Conservation (phyloP, 75 land plant species). For the Chamaecyparis obtusa region DNA sequence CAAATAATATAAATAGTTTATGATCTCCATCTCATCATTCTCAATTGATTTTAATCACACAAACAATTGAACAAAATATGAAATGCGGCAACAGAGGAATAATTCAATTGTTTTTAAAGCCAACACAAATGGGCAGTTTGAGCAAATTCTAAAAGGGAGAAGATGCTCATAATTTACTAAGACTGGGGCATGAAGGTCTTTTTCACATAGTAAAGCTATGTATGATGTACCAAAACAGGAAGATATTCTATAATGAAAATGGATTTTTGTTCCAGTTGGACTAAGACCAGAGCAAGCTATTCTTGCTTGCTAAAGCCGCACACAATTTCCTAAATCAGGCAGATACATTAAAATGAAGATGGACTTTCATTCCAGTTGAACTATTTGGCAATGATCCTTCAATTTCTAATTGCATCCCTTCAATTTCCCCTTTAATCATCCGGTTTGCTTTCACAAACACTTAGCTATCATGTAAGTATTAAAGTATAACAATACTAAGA, state of each 20-base stretch:
- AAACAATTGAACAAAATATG: neutral
- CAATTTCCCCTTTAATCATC: neutral
- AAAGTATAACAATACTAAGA: neutral
- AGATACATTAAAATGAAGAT: neutral
- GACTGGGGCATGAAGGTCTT: neutral
- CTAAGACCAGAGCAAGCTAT: neutral
- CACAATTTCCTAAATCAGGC: neutral
- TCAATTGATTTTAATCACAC: neutral
- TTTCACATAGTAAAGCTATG: neutral
- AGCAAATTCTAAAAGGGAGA: neutral
- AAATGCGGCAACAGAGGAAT: neutral
- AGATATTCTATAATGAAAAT: neutral
- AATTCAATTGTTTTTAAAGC: neutral
- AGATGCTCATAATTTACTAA: neutral
- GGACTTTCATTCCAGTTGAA: neutral
- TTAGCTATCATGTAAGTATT: neutral
- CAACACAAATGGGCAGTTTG: neutral
- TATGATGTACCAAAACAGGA: neutral
- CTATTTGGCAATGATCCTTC: neutral
- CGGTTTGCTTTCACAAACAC: neutral
- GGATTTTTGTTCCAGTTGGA: neutral
- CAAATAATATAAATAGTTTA: neutral
- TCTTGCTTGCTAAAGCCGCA: too few relatives aligned
- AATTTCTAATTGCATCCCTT: neutral
- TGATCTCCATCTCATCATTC: neutral